A percentile compares a stretch with the other conserved stretches of the same genome.
Evolutionary conservation across 2,329 filamentous ascomycete species (phyloP).

Genomic region (Ciborinia camelliae): DNA sequence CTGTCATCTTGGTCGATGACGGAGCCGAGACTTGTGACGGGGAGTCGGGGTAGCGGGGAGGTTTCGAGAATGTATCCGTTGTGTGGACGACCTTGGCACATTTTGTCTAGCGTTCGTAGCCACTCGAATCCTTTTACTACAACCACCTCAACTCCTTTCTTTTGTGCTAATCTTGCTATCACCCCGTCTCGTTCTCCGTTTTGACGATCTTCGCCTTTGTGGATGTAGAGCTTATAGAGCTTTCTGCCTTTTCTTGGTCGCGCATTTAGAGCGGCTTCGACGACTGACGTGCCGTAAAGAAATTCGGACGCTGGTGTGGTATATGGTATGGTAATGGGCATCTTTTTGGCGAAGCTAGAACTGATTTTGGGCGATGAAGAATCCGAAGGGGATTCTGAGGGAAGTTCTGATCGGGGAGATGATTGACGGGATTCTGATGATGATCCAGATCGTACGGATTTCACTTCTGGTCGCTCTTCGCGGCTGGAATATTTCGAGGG

Average conservation of each 20-base stretch:
- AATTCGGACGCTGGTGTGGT: slow-evolving; percentile 89
- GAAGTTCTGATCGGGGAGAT: not conserved
- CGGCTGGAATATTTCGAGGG: slow-evolving; percentile 1
- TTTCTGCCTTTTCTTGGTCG: slow-evolving; percentile 55
- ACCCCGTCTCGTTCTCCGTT: slow-evolving; percentile 45
- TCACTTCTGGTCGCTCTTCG: not conserved
- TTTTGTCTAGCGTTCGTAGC: slow-evolving; percentile 72
- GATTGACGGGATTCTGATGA: not conserved
- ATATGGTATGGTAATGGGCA: slow-evolving; percentile 53
- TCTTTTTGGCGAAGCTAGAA: slow-evolving; percentile 24
- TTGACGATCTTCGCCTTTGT: slow-evolving; percentile 54
- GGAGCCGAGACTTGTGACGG: slow-evolving; percentile 54
- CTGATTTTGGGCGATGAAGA: slow-evolving; percentile 10
- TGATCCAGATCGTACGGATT: not conserved
- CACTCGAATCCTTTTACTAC: slow-evolving; percentile 55
- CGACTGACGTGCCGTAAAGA: slow-evolving; percentile 78
- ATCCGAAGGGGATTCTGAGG: not conserved
- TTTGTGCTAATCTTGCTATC: slow-evolving; percentile 47
- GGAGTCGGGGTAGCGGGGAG: slow-evolving; percentile 73
- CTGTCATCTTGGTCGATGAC: slow-evolving; percentile 30
- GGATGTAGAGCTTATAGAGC: slow-evolving; percentile 81
- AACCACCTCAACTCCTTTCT: slow-evolving; percentile 52
- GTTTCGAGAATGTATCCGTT: slow-evolving; percentile 87
- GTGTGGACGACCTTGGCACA: slow-evolving; percentile 78
- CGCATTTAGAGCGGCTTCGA: slow-evolving; percentile 72